Conservation (phyloP, 345 rosid genomes). For the sweet orange (Citrus sinensis) region DVS_A1.0 CM039162.1:26747001-26747500, state of each 20-base stretch:
- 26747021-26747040: constrained; percentile 15
- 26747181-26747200: not conserved
- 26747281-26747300: not conserved
- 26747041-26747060: not conserved
- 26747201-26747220: not conserved
- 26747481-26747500: not conserved
- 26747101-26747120: not conserved
- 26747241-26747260: constrained; percentile 13
- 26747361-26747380: constrained; percentile 17
- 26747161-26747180: not conserved
- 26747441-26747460: constrained; percentile 12
- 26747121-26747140: not conserved
- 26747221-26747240: constrained; percentile 18
- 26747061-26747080: not conserved
- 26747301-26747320: constrained; percentile 6
- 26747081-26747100: constrained; percentile 23
- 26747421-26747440: constrained; percentile 22
- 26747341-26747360: constrained; percentile 5
- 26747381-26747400: not conserved
- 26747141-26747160: not conserved
- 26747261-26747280: not conserved
- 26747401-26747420: not conserved
- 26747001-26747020: constrained; percentile 9
- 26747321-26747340: not conserved
- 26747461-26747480: constrained; percentile 7